A percentile compares a stretch with the other conserved stretches of the same genome.
Evolutionary conservation across 495 filamentous ascomycete genomes (phyloP).

Genomic region (Aspergillus steynii): DNA sequence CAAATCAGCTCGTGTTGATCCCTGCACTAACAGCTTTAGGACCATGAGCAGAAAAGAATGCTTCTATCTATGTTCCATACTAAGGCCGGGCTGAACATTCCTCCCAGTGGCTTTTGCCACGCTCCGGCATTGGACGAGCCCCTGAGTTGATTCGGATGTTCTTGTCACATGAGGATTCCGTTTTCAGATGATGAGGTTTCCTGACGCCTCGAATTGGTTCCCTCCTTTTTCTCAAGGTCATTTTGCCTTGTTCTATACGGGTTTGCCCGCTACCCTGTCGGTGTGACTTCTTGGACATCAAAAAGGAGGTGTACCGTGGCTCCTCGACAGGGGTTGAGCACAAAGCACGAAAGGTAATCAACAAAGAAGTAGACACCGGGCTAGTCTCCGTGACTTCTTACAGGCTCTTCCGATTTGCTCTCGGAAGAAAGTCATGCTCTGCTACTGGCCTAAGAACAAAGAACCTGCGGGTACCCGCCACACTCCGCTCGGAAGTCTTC

Average conservation of each 20-base stretch:
- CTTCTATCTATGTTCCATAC: background rate
- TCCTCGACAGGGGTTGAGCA: conserved; percentile 1
- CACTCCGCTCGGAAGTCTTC: background rate
- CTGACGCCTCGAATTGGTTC: background rate
- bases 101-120: background rate
- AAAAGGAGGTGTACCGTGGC: conserved; percentile 5
- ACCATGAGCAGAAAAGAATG: background rate
- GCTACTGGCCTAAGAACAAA: background rate
- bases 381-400: background rate
- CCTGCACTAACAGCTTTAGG: background rate
- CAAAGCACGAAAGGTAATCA: background rate
- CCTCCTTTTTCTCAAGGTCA: background rate
- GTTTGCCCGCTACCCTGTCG: conserved; percentile 5
- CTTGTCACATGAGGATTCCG: background rate
- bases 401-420: background rate
- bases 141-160: background rate
- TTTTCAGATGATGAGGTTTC: background rate
- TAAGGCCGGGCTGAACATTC: background rate
- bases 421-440: background rate
- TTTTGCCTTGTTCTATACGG: background rate
- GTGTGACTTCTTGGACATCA: conserved; percentile 9
- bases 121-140: background rate
- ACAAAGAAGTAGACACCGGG: conserved; percentile 3
- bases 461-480: background rate
- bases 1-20: background rate